Conservation (phyloP, 1,284 basidiomycete species). For the Phylloporus gajari region DNA sequence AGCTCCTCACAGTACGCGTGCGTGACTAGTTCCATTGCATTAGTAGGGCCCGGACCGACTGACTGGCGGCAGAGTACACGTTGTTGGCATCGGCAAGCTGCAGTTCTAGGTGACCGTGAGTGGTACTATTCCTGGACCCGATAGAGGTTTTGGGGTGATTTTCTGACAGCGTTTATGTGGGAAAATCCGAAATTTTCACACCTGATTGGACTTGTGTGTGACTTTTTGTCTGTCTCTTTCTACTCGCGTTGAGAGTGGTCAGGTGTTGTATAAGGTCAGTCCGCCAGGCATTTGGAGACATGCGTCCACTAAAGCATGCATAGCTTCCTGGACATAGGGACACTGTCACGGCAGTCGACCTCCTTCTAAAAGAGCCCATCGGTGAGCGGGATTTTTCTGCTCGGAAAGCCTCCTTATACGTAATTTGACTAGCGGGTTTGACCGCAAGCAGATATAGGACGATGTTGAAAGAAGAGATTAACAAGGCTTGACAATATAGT, state of each 20-base stretch:
- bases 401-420: conserved; percentile 12
- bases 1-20: too few species aligned
- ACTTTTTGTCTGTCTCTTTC: too few species aligned
- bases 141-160: too few species aligned
- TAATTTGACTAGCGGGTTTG: conserved; percentile 61
- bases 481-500: conserved; percentile 42
- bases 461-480: conserved; percentile 90
- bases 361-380: conserved; percentile 93
- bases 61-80: too few species aligned
- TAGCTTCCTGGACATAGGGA: conserved; percentile 94
- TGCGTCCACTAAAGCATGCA: background rate
- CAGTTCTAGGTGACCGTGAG: too few species aligned
- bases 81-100: too few species aligned
- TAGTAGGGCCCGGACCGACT: too few species aligned
- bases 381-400: conserved; percentile 58
- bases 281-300: conserved; percentile 1
- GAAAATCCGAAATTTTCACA: too few species aligned
- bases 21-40: too few species aligned
- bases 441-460: conserved; percentile 91
- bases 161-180: too few species aligned
- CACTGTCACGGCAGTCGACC: conserved; percentile 89
- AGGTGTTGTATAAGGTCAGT: conserved; percentile 85
- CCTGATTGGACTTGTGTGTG: too few species aligned
- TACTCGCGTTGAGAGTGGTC: conserved; percentile 74
- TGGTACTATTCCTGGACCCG: too few species aligned